Conservation (phyloP, 2,329 filamentous ascomycete genomes). For the Tolypocladium album region DNA sequence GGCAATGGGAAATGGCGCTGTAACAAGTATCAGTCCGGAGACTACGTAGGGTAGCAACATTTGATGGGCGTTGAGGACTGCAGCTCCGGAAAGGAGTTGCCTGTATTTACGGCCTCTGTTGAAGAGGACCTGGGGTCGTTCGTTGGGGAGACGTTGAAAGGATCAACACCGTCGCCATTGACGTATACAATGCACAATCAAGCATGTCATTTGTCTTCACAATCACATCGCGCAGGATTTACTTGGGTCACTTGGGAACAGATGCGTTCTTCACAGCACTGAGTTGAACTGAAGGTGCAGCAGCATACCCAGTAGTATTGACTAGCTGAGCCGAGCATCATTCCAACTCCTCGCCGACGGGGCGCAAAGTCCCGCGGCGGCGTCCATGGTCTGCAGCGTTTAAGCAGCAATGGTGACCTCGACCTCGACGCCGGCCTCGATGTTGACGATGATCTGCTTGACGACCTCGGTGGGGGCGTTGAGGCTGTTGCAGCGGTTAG, state of each 20-base stretch:
- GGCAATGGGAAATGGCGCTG: background rate
- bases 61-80: constrained; percentile 3
- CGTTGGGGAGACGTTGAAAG: background rate
- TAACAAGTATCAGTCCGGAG: background rate
- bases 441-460: constrained; percentile 96
- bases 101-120: background rate
- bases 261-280: background rate
- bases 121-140: background rate
- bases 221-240: background rate
- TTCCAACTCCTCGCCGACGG: background rate
- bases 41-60: background rate
- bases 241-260: background rate
- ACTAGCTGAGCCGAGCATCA: background rate
- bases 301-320: background rate
- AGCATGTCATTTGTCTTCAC: background rate
- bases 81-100: background rate
- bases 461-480: constrained; percentile 96
- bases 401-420: constrained; percentile 88
- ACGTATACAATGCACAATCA: background rate
- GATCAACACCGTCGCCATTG: background rate
- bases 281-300: background rate
- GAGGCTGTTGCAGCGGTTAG: constrained; percentile 39
- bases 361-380: background rate
- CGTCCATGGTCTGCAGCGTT: constrained; percentile 11
- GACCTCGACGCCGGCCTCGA: constrained; percentile 86